Conservation (phyloP, 139 green algal species). For the Chlorella sp. region DNA sequence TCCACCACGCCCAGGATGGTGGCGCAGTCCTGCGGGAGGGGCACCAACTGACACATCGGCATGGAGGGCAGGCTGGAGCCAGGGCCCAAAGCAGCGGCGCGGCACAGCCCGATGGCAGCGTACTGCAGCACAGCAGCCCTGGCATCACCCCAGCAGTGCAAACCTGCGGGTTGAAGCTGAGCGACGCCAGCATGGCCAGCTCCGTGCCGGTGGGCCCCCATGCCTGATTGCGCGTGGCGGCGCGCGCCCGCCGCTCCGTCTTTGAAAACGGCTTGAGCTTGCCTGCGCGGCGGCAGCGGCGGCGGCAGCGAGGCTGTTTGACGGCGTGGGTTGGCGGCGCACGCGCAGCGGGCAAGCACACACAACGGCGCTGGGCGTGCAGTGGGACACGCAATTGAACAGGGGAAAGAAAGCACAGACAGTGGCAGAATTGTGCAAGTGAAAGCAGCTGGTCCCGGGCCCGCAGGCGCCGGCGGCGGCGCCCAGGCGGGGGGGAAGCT, state of each 20-base stretch:
- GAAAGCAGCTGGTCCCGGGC: background rate
- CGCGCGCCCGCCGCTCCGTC: constrained; percentile 68
- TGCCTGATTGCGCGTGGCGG: constrained; percentile 78
- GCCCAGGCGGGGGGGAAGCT: no score
- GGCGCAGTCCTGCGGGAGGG: constrained; percentile 51
- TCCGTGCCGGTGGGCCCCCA: constrained; percentile 80
- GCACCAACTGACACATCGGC: no score
- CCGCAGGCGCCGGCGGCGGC: no score
- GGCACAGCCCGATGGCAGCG: no score
- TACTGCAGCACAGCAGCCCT: no score
- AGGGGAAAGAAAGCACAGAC: no score
- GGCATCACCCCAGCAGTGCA: no score
- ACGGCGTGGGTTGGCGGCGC: background rate
- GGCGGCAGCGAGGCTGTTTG: background rate
- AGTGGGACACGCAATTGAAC: no score
- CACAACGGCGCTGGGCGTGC: no score
- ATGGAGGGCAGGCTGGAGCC: no score
- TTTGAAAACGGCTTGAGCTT: constrained; percentile 62
- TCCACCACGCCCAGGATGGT: constrained; percentile 79
- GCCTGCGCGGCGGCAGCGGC: background rate
- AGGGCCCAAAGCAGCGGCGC: no score
- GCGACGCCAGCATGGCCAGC: constrained; percentile 72
- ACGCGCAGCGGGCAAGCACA: no score
- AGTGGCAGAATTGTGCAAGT: background rate
- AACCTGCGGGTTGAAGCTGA: constrained; percentile 20